Conservation (phyloP, 805 yeast species). For the Kodamaea jinghongensis region DNA sequence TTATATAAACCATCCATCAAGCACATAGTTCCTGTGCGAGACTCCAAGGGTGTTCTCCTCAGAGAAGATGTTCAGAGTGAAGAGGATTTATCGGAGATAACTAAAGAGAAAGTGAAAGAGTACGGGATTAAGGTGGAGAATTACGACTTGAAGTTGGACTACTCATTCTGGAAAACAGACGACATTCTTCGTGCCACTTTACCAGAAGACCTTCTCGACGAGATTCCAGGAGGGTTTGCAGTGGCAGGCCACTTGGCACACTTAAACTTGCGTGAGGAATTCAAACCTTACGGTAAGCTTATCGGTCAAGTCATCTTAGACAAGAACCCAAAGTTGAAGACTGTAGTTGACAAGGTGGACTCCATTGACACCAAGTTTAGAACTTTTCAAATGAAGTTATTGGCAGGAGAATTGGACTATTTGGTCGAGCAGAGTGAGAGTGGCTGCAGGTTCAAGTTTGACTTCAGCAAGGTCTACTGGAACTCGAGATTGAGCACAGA, state of each 20-base stretch:
- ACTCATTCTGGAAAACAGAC: slow-evolving; percentile 85
- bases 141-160: slow-evolving; percentile 57
- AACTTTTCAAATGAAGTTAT: slow-evolving; percentile 88
- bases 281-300: slow-evolving; percentile 71
- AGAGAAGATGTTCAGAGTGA: slow-evolving; percentile 46
- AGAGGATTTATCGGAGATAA: slow-evolving; percentile 38
- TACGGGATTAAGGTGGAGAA: slow-evolving; percentile 48
- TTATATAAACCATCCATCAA: slow-evolving; percentile 68
- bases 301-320: slow-evolving; percentile 91
- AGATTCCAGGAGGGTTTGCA: slow-evolving; percentile 87
- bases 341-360: slow-evolving; percentile 91
- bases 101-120: slow-evolving; percentile 46
- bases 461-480: slow-evolving; percentile 95
- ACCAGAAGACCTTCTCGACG: slow-evolving; percentile 67
- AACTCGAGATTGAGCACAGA: slow-evolving; percentile 92
- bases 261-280: slow-evolving; percentile 78
- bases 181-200: slow-evolving; percentile 76
- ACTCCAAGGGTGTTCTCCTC: slow-evolving; percentile 56
- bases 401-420: slow-evolving; percentile 80
- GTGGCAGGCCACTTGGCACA: slow-evolving; percentile 96
- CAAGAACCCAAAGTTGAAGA: slow-evolving; percentile 74
- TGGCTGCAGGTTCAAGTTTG: slow-evolving; percentile 81
- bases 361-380: slow-evolving; percentile 84
- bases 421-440: slow-evolving; percentile 85
- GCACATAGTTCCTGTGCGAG: slow-evolving; percentile 50